phyloP scores from a whole-genome alignment of 139 green algal genomes.

The Volvox africanus region DNA sequence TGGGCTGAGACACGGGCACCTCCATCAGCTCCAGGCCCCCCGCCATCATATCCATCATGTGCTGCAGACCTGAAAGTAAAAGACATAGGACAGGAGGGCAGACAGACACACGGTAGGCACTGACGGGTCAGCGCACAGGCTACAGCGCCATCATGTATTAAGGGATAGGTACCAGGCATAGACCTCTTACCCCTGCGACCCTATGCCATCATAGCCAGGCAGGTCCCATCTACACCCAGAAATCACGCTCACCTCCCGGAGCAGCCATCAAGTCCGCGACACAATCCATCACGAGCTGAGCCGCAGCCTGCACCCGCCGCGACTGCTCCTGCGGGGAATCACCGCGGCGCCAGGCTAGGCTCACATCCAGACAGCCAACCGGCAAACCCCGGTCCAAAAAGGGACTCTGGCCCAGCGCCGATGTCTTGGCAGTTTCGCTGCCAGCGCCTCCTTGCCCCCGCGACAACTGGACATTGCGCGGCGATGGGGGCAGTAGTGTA shows the following conservation, averaged over 20 bases:
- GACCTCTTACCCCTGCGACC: too few species aligned
- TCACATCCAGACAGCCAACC: background rate
- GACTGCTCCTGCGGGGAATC: background rate
- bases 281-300: slow-evolving; percentile 70
- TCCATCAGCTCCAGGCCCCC: slow-evolving; percentile 38
- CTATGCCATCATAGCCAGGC: too few species aligned
- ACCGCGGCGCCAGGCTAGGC: background rate
- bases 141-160: too few species aligned
- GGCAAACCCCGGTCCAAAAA: slow-evolving; percentile 25
- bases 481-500: background rate
- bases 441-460: too few species aligned
- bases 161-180: too few species aligned
- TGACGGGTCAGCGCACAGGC: too few species aligned
- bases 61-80: slow-evolving; percentile 41
- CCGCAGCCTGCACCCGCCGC: slow-evolving; percentile 35
- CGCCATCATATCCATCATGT: slow-evolving; percentile 25
- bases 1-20: background rate
- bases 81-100: too few species aligned
- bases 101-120: too few species aligned
- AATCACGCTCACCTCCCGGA: background rate
- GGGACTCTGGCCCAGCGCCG: background rate
- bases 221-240: too few species aligned
- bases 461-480: background rate
- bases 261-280: slow-evolving; percentile 50
- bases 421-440: background rate